phyloP scores from a whole-genome alignment of 139 green algal genomes.

The Tetradesmus lagerheimii region DNA sequence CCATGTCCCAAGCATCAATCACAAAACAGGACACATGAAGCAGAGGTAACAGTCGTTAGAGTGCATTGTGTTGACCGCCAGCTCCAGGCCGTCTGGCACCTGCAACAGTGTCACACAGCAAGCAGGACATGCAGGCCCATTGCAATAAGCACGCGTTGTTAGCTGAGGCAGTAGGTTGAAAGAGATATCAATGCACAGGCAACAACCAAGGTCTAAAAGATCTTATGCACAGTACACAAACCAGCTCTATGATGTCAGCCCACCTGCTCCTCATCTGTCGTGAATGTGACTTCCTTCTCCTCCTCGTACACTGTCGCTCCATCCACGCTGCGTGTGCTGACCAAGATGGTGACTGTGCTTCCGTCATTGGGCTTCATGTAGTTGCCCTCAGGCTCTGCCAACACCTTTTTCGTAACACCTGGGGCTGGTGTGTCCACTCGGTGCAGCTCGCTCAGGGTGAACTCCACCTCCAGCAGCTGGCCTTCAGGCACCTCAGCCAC shows the following conservation, averaged over 20 bases:
- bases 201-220: background rate
- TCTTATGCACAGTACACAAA: no score
- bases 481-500: constrained; percentile 70
- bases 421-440: constrained; percentile 41
- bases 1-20: no score
- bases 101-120: constrained; percentile 51
- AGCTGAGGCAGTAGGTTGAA: no score
- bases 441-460: constrained; percentile 86
- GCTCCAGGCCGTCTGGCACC: constrained; percentile 84
- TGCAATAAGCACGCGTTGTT: no score
- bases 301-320: constrained; percentile 78
- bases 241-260: background rate
- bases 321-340: constrained; percentile 60
- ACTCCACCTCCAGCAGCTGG: constrained; percentile 74
- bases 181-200: background rate
- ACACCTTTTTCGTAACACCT: constrained; percentile 83
- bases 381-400: constrained; percentile 79
- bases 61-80: constrained; percentile 91
- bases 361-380: constrained; percentile 81
- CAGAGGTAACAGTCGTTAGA: no score
- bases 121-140: background rate
- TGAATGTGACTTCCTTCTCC: constrained; percentile 30
- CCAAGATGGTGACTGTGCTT: constrained; percentile 66
- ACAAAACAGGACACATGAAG: no score
- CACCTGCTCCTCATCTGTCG: constrained; percentile 57